Conservation (phyloP, 345 rosid species). For the Euphorbia tirucalli region DNA sequence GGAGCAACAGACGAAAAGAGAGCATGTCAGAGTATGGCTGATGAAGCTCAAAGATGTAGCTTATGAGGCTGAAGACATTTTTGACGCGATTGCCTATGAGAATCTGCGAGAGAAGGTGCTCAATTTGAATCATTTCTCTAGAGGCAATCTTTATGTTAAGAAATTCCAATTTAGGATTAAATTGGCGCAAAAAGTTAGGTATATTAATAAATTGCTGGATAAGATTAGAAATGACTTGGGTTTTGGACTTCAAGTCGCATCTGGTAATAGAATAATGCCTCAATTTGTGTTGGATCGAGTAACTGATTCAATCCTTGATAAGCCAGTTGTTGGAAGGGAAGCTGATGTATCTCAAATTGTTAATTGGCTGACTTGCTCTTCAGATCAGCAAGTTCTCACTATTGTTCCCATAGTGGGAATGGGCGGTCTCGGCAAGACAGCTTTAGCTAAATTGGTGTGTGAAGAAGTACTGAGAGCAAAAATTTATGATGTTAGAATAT, state of each 20-base stretch:
- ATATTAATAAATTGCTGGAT: not conserved
- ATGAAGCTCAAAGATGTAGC: constrained; percentile 5
- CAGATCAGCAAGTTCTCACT: not conserved
- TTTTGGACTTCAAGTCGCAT: not conserved
- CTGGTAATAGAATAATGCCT: not conserved
- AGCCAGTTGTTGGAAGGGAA: not conserved
- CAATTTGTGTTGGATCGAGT: not conserved
- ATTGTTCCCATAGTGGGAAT: constrained; percentile 23
- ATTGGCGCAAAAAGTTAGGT: not conserved
- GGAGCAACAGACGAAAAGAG: not conserved
- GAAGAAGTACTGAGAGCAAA: not conserved
- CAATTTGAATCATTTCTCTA: not conserved
- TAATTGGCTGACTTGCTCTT: constrained; percentile 9
- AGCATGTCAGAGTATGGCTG: not conserved
- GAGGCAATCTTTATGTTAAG: not conserved
- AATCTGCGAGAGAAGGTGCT: not conserved
- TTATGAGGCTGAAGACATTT: constrained; percentile 6
- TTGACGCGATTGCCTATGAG: constrained; percentile 6
- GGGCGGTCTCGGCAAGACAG: constrained; percentile 29
- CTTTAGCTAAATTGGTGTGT: constrained; percentile 13
- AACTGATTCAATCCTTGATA: not conserved
- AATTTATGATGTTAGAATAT: not conserved
- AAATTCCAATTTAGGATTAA: not conserved
- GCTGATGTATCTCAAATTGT: not conserved
- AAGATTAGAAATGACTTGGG: not conserved